Evolutionary conservation across 768 basidiomycete species (phyloP), one percentile per base, ranked within the genome.

Genomic region (Cytidiella melzeri): DNA sequence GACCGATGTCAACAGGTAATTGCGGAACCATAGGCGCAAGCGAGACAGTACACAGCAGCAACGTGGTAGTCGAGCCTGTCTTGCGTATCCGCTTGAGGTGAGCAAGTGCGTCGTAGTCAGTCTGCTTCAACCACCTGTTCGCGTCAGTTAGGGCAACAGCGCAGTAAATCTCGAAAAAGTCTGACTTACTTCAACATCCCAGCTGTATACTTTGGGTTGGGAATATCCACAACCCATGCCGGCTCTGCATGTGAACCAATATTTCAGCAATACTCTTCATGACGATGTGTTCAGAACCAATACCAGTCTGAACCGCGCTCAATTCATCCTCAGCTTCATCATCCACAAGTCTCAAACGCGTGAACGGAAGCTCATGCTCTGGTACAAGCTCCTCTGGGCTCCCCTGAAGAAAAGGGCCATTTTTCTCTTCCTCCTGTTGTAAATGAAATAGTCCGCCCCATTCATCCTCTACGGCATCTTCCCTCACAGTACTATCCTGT

Each of bases 81-180:
- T 81, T 85, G 45, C 85, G 78, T 48, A 91, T 74, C 41, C 87
- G 82, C 65, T 89, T 91, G 53, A 92, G 77, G 59, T 92, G 89
- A 0, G 80, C 72, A 10, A 91, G 68, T 1, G 70, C 73, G 46
- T 89, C 86, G 19, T 87, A 68, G 15, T 74, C 76, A 18, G 69
- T 68, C 57, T 73, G 73, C 57, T 83, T 84, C 4, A 89, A 65
- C 85, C 86, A 91, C 66, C 87, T 90, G 46, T 13, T 20, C 5
- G 1, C 7, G 24, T 24, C n/a, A 45, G 19, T 36, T 45, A 28
- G 9, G 23, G 41, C 12, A 43, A 5, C 41, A 28, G 26, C 19
- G 37, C 1, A 25, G 21, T 21, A 7, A 15, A 4, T 7, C 10
- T 12, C 9, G 11, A 20, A 6, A 2, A 15, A 24, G 9, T 7